Conservation (phyloP, 768 basidiomycete species). For the Mrakia blollopis region DNA sequence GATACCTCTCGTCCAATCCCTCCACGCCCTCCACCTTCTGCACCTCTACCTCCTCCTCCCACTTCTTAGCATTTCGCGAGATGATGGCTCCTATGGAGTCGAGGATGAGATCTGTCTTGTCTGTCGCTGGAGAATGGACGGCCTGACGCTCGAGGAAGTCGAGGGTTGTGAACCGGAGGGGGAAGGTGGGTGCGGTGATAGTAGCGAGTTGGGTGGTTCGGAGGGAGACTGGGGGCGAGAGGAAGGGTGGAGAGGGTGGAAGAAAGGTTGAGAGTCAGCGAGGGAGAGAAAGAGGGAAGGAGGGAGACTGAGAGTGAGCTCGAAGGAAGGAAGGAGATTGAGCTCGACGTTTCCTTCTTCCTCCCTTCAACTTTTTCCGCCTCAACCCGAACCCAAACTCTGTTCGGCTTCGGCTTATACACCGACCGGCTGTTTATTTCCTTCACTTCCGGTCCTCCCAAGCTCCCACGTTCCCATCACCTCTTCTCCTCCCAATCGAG, state of each 20-base stretch:
- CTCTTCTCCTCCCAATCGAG: too few species aligned
- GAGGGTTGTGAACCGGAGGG: conserved; percentile 28
- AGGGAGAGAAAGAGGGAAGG: background rate
- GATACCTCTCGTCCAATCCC: background rate
- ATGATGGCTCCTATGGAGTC: conserved; percentile 14
- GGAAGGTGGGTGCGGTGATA: conserved; percentile 8
- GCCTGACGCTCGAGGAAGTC: conserved; percentile 7
- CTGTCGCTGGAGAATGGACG: background rate
- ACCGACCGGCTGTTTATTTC: too few species aligned
- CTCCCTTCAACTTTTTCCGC: too few species aligned
- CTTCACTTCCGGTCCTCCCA: too few species aligned
- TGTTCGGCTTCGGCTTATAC: too few species aligned
- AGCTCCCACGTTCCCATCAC: too few species aligned
- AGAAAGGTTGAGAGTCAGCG: background rate
- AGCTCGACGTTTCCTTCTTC: too few species aligned
- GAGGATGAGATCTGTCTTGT: conserved; percentile 20
- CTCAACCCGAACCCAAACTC: too few species aligned
- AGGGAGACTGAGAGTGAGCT: too few species aligned
- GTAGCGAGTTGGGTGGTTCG: conserved; percentile 22
- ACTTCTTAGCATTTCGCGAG: background rate
- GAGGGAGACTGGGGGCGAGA: background rate
- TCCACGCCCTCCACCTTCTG: background rate
- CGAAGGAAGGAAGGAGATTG: too few species aligned
- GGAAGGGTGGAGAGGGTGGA: background rate
- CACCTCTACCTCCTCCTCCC: conserved; percentile 21